Percentiles rank a stretch among this genome's conserved stretches.
phyloP scores from a whole-genome alignment of 257 asterid species.

The Capsicum rhomboideum region DNA sequence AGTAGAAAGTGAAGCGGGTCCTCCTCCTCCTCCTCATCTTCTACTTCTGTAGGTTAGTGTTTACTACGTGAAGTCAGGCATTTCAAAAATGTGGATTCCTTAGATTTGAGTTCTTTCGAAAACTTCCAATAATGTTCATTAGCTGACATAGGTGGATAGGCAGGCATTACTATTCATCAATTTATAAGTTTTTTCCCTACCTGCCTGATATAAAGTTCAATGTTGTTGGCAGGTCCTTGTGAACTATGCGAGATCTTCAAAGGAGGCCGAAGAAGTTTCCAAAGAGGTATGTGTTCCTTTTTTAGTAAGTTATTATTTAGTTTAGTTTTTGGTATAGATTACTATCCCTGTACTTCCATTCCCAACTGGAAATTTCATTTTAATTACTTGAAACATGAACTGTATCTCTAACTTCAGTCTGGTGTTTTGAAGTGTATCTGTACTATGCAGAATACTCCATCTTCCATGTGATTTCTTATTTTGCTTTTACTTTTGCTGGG shows the following conservation, averaged over 20 bases:
- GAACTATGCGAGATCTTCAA: slow-evolving; percentile 95
- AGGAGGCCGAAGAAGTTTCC: slow-evolving; percentile 93
- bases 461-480: neutral
- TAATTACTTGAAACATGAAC: neutral
- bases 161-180: neutral
- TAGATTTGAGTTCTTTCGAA: neutral
- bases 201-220: neutral
- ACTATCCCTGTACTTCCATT: neutral
- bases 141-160: neutral
- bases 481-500: neutral
- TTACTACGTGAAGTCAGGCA: neutral
- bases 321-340: neutral
- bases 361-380: neutral
- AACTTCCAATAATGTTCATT: neutral
- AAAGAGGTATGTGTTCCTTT: slow-evolving; percentile 20
- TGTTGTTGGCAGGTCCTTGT: slow-evolving; percentile 62
- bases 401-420: neutral
- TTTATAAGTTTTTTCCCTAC: neutral
- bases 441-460: neutral
- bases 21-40: neutral
- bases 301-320: neutral
- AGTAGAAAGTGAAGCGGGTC: neutral
- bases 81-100: neutral
- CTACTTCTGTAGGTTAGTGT: neutral
- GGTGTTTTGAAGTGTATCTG: neutral